These are phyloP conservation scores for Phragmites australis DNA, from an alignment of 176 grass and related monocot genomes.

Conservation along the genomic window DNA sequence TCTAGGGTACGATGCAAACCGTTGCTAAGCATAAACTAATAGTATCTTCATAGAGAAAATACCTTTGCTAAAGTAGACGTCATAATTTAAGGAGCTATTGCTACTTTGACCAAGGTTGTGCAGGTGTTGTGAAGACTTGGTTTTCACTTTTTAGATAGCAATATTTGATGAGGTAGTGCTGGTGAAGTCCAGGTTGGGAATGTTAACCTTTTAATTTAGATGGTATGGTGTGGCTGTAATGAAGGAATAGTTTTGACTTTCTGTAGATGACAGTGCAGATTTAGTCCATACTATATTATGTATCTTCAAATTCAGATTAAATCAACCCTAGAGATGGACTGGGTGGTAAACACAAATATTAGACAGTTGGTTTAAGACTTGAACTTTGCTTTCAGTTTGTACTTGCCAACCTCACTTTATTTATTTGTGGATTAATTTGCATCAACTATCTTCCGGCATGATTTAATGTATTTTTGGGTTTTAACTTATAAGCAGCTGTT, in stretches of 20 bases:
- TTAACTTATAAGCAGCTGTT: slow-evolving; percentile 52
- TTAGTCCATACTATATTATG: not conserved
- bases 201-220: not conserved
- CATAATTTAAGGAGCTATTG: slow-evolving; percentile 1
- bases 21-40: not conserved
- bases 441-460: not conserved
- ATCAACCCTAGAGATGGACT: not conserved
- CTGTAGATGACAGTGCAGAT: not conserved
- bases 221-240: not conserved
- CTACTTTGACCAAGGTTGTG: not conserved
- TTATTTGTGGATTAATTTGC: not conserved
- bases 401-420: not conserved
- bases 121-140: not conserved
- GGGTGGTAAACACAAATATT: not conserved
- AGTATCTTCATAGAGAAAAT: not conserved
- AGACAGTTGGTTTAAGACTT: not conserved
- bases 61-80: not conserved
- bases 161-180: not conserved
- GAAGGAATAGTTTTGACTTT: not conserved
- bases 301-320: not conserved
- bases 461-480: slow-evolving; percentile 5
- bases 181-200: not conserved
- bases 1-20: not conserved
- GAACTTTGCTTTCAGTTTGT: not conserved
- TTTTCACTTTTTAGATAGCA: not conserved